A percentile compares a stretch with the other conserved stretches of the same genome.
phyloP scores from a whole-genome alignment of 2,329 filamentous ascomycete genomes.

The Fusarium tjaetaba region DNA sequence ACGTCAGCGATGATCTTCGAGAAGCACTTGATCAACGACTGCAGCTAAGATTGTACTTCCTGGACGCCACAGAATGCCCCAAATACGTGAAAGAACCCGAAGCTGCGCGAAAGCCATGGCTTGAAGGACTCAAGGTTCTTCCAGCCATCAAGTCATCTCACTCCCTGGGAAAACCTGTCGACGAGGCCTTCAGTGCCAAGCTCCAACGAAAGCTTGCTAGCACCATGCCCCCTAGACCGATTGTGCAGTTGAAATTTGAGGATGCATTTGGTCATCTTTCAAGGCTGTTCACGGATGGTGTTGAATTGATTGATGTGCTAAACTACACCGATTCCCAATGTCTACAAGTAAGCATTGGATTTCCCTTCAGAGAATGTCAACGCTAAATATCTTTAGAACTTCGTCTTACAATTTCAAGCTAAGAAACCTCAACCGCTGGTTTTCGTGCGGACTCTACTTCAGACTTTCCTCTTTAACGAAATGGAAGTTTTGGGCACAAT shows the following conservation, averaged over 20 bases:
- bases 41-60: slow-evolving; percentile 70
- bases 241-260: slow-evolving; percentile 79
- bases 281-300: slow-evolving; percentile 76
- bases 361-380: not conserved
- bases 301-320: slow-evolving; percentile 74
- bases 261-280: slow-evolving; percentile 77
- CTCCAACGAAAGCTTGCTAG: slow-evolving; percentile 92
- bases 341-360: slow-evolving; percentile 66
- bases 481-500: slow-evolving; percentile 74
- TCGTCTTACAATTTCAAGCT: slow-evolving; percentile 78
- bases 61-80: slow-evolving; percentile 63
- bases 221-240: slow-evolving; percentile 90
- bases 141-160: slow-evolving; percentile 68
- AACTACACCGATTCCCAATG: slow-evolving; percentile 75
- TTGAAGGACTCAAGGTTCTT: slow-evolving; percentile 61
- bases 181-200: slow-evolving; percentile 87
- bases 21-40: slow-evolving; percentile 73
- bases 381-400: slow-evolving; percentile 62
- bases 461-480: slow-evolving; percentile 78
- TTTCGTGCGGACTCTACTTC: slow-evolving; percentile 82
- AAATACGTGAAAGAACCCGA: slow-evolving; percentile 57
- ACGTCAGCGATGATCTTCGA: slow-evolving; percentile 54
- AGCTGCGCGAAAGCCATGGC: slow-evolving; percentile 62
- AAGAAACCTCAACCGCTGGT: slow-evolving; percentile 84
- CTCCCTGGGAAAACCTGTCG: slow-evolving; percentile 70